phyloP scores from a whole-genome alignment of 768 basidiomycete species.

The Hericium erinaceus region DNA sequence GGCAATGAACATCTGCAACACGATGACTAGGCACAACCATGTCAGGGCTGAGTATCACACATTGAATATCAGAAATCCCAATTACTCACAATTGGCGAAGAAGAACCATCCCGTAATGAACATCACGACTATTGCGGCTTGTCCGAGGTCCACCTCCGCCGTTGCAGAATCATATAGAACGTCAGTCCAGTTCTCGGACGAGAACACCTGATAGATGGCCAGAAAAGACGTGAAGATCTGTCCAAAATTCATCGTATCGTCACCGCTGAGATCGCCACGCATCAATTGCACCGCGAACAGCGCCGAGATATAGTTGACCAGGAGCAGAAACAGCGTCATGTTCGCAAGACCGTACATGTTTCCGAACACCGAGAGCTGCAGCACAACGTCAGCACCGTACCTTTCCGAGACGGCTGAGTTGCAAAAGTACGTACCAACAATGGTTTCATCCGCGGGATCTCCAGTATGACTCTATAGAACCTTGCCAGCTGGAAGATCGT shows the following conservation, averaged over 20 bases:
- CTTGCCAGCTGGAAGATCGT: conserved; percentile 78
- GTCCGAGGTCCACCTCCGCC: conserved; percentile 56
- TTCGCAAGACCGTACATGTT: conserved; percentile 86
- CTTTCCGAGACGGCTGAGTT: background rate
- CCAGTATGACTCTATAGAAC: conserved; percentile 89
- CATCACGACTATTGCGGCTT: conserved; percentile 58
- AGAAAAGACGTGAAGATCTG: conserved; percentile 81
- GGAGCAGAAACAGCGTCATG: conserved; percentile 84
- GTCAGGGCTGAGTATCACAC: background rate
- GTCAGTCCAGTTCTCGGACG: conserved; percentile 91
- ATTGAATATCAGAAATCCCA: background rate
- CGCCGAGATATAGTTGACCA: conserved; percentile 82
- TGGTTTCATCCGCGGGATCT: conserved; percentile 84
- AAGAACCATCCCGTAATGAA: conserved; percentile 82
- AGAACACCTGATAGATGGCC: conserved; percentile 81
- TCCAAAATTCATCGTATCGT: conserved; percentile 60
- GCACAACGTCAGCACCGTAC: background rate
- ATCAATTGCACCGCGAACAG: conserved; percentile 78
- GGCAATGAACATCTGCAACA: conserved; percentile 94
- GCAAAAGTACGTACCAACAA: conserved; percentile 45
- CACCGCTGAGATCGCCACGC: conserved; percentile 63
- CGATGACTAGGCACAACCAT: conserved; percentile 50
- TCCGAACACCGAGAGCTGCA: conserved; percentile 78
- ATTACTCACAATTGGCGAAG: conserved; percentile 77
- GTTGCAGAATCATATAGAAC: conserved; percentile 53